Evolutionary conservation across 1,284 basidiomycete genomes (phyloP).

Genomic region (Trichosporon coremiiforme): DNA sequence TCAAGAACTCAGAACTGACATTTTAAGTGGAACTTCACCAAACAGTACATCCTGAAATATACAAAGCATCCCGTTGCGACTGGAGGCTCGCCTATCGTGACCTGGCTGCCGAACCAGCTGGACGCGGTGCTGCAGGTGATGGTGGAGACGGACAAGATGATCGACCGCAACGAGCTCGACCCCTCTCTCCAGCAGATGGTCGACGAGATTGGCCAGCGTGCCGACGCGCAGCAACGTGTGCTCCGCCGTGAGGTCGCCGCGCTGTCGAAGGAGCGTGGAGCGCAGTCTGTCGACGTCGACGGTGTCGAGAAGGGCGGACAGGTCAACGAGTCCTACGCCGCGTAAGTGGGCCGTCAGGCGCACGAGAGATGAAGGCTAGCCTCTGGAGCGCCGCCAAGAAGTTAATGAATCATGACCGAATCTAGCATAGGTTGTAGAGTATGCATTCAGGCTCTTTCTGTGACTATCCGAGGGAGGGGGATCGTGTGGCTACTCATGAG

Average conservation of each 20-base stretch:
- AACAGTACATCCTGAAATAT: conserved; percentile 26
- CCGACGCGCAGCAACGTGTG: conserved; percentile 34
- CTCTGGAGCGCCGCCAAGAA: background rate
- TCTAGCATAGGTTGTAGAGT: conserved; percentile 1
- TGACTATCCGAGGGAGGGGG: background rate
- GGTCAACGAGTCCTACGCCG: conserved; percentile 20
- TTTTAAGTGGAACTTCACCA: conserved; percentile 26
- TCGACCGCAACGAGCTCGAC: conserved; percentile 28
- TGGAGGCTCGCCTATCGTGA: conserved; percentile 29
- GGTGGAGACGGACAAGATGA: conserved; percentile 25
- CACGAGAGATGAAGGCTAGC: no score
- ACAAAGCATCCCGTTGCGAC: conserved; percentile 33
- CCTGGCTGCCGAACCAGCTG: conserved; percentile 35
- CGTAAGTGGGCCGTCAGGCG: background rate
- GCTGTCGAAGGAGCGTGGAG: conserved; percentile 26
- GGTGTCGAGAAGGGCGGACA: conserved; percentile 16
- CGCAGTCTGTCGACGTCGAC: conserved; percentile 21
- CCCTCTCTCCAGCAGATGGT: conserved; percentile 27
- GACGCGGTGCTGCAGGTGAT: conserved; percentile 28
- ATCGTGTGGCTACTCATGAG: no score
- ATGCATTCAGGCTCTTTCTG: conserved; percentile 13
- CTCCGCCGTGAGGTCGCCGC: conserved; percentile 30
- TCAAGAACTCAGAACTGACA: no score
- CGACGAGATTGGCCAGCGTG: conserved; percentile 31
- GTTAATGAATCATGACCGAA: background rate